Base-by-base conservation (phyloP, 202 grass and related monocot genomes). In the Dendrocalamus latiflorus region DNA sequence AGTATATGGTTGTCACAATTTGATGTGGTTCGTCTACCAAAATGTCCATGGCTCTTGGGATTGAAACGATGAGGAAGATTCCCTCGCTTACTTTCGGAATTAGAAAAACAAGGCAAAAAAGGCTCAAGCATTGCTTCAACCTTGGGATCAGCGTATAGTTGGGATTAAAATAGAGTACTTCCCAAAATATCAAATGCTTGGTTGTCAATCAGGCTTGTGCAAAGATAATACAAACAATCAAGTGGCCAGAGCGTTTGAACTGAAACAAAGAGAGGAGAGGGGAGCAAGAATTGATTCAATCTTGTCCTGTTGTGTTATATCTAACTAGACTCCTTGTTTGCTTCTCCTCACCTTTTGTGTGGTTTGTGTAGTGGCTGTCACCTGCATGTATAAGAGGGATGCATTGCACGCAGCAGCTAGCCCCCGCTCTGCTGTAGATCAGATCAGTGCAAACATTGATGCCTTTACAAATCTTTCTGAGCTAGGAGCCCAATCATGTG, bases 391-490 rank as follows among this genome's bases (percentile, higher is more conserved):
- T 44, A 80, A 62, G 80, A 77, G 67, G 72, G 79, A 33, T 48
- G 70, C 75, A 50, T 63, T 25, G 76, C 75, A 50, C 42, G 68
- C 47, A 6, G 44, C 25, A 71, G 3, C 51, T 37, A 41, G 34
- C 22, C 68, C n/a, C 63, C 22, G 61, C 58, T 25, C 48, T 42
- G 76, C 89, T 74, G 85, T 73, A 78, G 85, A 91, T 88, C 77
- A 78, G 85, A 91, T 88, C 81, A 85, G 68, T 58, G 48, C 68
- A 36, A 60, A 75, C 85, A 88, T 69, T 89, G 70, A 92, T 64
- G 81, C 76, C 55, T 86, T 83, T 76, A 74, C 80, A 80, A 88
- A 80, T 86, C 74, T 64, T 68, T 65, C 74, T 66, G 76, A 58
- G 77, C 63, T 48, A 49, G 82, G 77, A 88, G 70, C 64, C 71